Evolutionary conservation across 208 protist genomes (phyloP), one percentile per base, ranked within the genome.

Genomic region (Trypanosoma boissoni): DNA sequence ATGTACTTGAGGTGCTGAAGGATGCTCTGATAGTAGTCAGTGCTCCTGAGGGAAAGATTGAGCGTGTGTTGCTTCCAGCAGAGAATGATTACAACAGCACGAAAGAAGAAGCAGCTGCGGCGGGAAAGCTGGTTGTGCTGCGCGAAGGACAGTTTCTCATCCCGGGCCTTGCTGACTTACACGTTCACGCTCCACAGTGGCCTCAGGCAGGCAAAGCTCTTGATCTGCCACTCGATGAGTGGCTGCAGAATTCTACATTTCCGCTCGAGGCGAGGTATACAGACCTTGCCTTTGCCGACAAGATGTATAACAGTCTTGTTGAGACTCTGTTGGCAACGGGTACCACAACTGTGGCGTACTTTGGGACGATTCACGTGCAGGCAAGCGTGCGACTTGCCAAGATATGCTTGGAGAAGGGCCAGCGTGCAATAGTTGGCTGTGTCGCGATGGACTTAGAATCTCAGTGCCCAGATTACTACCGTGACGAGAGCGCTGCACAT

Each of bases 141-240:
- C 41, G 58, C 46, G 48, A 64, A 9, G 66, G 65, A 0, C 86
- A 88, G 66, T 92, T 78, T 49, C 49, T 87, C 14, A 72, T 92
- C 24, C 93, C 96, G 28, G 97, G 96, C 8, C 74, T 98, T 16
- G 86, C 98, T 63, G 96, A 99, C 60, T 69, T 88, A 14, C 96
- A 98, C 65, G 77, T 95, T 9, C 96, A 99, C 59, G 94, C 90
- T 0, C 89, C 94, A n/a, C 94, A 96, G 73, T 96, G 92, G 66
- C 74, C 76, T 2, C 92, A 92, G 64, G 57, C 75, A 10, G 97
- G 93, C 0, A 96, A 88, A 56, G 88, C 74, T 16, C 78, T 95
- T 20, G 92, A 97, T 58, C 66, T 76, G 21, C 77, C 76, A 1
- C 72, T 99, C 16, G 66, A 98, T 42, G 52, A 80, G 14, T 99